phyloP scores from a whole-genome alignment of 2,329 filamentous ascomycete genomes.

The Colletotrichum lentis region DNA sequence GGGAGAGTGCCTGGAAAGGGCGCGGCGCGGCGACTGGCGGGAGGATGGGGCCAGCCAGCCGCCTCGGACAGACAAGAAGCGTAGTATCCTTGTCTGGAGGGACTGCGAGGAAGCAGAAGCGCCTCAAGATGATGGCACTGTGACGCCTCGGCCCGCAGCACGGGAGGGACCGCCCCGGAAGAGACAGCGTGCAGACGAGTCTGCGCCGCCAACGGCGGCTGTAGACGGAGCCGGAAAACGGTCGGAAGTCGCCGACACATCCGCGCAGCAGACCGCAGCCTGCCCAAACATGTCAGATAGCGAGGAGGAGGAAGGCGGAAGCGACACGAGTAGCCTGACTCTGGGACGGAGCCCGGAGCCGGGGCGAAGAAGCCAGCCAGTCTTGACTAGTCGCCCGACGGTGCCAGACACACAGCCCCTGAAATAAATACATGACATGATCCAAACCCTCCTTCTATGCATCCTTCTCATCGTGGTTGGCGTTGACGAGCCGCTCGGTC shows the following conservation, averaged over 20 bases:
- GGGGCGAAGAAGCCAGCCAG: background rate
- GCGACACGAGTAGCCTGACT: background rate
- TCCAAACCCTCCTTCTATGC: background rate
- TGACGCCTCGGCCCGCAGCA: no score
- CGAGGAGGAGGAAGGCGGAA: background rate
- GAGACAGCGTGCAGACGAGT: no score
- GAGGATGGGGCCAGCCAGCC: background rate
- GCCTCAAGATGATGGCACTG: no score
- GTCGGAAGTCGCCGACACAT: no score
- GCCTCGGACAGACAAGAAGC: no score
- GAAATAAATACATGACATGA: background rate
- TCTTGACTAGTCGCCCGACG: background rate
- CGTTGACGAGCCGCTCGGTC: conserved; percentile 25
- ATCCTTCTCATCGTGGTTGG: background rate
- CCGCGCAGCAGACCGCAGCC: no score
- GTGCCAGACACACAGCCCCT: background rate
- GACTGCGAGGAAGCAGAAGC: background rate
- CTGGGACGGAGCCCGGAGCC: background rate
- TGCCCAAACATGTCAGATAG: background rate
- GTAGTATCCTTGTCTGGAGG: no score
- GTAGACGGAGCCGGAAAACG: no score
- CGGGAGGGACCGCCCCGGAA: no score
- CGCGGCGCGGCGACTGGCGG: conserved; percentile 2
- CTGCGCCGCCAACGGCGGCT: no score
- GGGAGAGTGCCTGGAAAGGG: conserved; percentile 1